These are phyloP conservation scores for Talaromyces marneffei DNA, from an alignment of 2,329 filamentous ascomycete genomes.

Conservation along the genomic window DNA sequence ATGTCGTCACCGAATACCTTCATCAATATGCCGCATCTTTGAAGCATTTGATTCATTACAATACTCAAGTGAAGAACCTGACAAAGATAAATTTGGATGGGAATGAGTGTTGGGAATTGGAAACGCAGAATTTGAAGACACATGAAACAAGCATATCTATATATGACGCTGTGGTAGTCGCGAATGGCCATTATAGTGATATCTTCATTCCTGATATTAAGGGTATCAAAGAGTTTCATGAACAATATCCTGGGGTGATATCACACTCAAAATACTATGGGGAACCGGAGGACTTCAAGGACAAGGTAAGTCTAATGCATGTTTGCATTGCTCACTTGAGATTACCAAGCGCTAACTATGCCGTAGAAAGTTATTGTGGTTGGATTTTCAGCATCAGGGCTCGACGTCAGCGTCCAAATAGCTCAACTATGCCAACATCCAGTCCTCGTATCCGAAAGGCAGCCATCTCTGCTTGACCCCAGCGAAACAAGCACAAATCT, in stretches of 20 bases:
- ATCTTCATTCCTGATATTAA: slow-evolving; percentile 60
- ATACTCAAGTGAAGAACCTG: slow-evolving; percentile 61
- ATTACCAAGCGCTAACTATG: neutral
- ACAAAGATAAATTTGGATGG: slow-evolving; percentile 28
- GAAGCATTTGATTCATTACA: slow-evolving; percentile 61
- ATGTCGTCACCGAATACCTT: slow-evolving; percentile 68
- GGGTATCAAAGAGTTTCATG: slow-evolving; percentile 56
- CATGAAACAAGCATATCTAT: slow-evolving; percentile 37
- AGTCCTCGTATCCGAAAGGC: slow-evolving; percentile 52
- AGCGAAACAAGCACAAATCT: neutral
- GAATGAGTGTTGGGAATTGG: slow-evolving; percentile 53
- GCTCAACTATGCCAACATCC: slow-evolving; percentile 53
- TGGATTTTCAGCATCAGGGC: slow-evolving; percentile 75
- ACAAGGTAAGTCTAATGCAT: slow-evolving; percentile 43
- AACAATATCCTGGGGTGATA: slow-evolving; percentile 55
- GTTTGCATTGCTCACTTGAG: no score
- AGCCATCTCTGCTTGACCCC: neutral
- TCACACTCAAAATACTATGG: slow-evolving; percentile 78
- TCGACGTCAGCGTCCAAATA: slow-evolving; percentile 81
- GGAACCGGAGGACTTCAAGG: slow-evolving; percentile 54
- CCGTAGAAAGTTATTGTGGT: slow-evolving; percentile 74
- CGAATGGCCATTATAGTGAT: slow-evolving; percentile 68
- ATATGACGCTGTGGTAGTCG: slow-evolving; percentile 71
- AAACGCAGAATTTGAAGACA: slow-evolving; percentile 48
- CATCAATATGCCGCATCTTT: slow-evolving; percentile 65